Evolutionary conservation across 371 early-diverging fungal genomes (phyloP).

Genomic region (Fennellomyces sp.): DNA sequence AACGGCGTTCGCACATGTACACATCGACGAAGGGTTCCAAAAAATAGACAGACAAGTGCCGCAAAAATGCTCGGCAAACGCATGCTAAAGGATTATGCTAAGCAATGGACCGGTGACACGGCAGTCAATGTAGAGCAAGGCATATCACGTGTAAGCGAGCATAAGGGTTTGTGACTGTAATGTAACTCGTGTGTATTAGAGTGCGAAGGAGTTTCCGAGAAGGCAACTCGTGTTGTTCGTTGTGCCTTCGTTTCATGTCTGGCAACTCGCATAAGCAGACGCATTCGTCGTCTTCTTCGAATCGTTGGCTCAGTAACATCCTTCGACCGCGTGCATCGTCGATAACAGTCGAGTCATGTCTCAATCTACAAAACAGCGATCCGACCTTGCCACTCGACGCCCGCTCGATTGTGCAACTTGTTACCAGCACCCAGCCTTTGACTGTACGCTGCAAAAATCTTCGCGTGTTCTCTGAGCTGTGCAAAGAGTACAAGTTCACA

Average conservation of each 20-base stretch:
- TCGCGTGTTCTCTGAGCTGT: slow-evolving; percentile 40
- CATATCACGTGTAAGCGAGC: too few relatives aligned
- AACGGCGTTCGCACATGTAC: too few relatives aligned
- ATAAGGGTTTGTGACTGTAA: too few relatives aligned
- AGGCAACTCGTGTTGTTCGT: too few relatives aligned
- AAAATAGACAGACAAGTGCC: too few relatives aligned
- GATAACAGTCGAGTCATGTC: slow-evolving; percentile 49
- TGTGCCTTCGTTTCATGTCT: slow-evolving; percentile 20
- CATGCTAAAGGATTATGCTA: too few relatives aligned
- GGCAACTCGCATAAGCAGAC: slow-evolving; percentile 26
- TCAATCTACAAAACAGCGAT: slow-evolving; percentile 37
- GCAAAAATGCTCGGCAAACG: too few relatives aligned
- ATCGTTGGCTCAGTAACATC: slow-evolving; percentile 47
- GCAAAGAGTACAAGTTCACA: slow-evolving; percentile 58
- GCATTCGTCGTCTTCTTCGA: slow-evolving; percentile 21
- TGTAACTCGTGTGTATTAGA: too few relatives aligned
- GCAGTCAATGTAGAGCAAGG: too few relatives aligned
- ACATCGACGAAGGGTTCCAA: too few relatives aligned
- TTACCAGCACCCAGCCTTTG: slow-evolving; percentile 31
- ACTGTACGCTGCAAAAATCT: slow-evolving; percentile 40
- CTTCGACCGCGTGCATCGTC: slow-evolving; percentile 49
- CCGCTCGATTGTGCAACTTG: slow-evolving; percentile 40
- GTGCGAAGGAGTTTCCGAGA: too few relatives aligned
- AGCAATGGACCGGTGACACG: too few relatives aligned
- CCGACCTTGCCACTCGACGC: slow-evolving; percentile 46